Base-by-base conservation (phyloP, 2,329 filamentous ascomycete species). In the Claviceps maximensis region DNA sequence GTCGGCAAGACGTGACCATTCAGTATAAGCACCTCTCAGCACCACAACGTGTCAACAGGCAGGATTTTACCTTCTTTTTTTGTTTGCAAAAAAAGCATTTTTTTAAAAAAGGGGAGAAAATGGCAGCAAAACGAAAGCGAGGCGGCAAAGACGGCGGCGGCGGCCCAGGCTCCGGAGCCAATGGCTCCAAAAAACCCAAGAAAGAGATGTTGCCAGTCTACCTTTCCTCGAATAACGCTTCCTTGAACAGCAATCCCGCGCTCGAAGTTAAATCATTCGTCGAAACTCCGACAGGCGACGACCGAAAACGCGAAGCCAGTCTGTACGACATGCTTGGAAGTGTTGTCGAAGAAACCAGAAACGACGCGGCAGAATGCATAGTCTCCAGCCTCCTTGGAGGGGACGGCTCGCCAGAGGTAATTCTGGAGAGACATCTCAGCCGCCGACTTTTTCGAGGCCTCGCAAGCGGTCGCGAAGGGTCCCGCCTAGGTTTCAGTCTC, bases 391-490 rank as follows among this genome's bases (percentile, higher is more conserved):
- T 84, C 1, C 62, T 83, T 1, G 73, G 66, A 41, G 71, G 69
- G 45, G 67, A 77, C 21, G 69, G 70, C 33, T 76, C 75, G 3
- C 57, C 73, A 2, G 79, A 83, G 62, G 60, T 69, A 1, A 75
- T 79, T 2, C 69, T 84, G 15, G 66, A 74, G 58, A 71, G 79
- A 54, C 81, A 84, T 59, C 69, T 84, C 31, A 78, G 81, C 57
- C 79, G 79, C 63, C 78, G 86, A 27, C 74, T 98, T 40, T 88
- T 96, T 66, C 82, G 87, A 52, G 93, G 93, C 42, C 80, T 97
- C 19, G 89, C 90, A 56, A 96, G 89, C 65, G 85, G 89, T 52
- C 83, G 89, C 54, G 95, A 95, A 71, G 88, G 87, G 13, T 89
- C 91, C 19, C 79, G 93, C 27, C 72, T 93, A 50, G 93, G 93